Evolutionary conservation across 2,329 filamentous ascomycete genomes (phyloP).

Genomic region (Elsinoe batatas): DNA sequence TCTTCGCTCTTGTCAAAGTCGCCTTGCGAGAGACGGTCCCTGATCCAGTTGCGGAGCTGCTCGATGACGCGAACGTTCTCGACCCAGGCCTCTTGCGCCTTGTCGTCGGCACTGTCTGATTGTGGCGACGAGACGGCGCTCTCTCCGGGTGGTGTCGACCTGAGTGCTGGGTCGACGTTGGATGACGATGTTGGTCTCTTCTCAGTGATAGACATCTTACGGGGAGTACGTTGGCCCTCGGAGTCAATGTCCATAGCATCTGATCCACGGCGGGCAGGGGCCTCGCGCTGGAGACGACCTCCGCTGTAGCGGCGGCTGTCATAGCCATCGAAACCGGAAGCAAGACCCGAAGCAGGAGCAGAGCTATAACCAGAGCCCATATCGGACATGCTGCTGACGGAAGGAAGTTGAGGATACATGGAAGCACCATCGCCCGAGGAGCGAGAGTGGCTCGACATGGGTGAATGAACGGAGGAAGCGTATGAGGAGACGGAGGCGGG

Average conservation of each 20-base stretch:
- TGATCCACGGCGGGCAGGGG: conserved; percentile 34
- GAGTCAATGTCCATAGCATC: conserved; percentile 35
- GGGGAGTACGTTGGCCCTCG: conserved; percentile 27
- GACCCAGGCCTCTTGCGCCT: conserved; percentile 47
- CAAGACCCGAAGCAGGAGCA: conserved; percentile 60
- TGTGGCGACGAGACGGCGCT: conserved; percentile 15
- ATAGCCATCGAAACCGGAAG: conserved; percentile 51
- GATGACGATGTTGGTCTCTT: conserved; percentile 15
- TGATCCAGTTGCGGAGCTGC: conserved; percentile 47
- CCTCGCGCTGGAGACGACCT: conserved; percentile 48
- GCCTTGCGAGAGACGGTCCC: conserved; percentile 43
- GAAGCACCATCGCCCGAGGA: conserved; percentile 52
- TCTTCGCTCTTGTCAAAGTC: conserved; percentile 38
- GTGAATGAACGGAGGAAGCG: conserved; percentile 62
- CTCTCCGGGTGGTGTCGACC: conserved; percentile 20
- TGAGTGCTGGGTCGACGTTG: conserved; percentile 30
- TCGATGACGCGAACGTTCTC: conserved; percentile 57
- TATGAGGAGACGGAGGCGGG: conserved; percentile 68
- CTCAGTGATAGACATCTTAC: conserved; percentile 24
- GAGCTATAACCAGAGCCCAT: conserved; percentile 50
- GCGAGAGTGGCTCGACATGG: conserved; percentile 54
- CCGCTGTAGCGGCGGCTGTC: conserved; percentile 53
- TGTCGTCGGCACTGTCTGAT: conserved; percentile 32
- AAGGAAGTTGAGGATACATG: conserved; percentile 66
- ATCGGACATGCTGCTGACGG: conserved; percentile 56